These are phyloP conservation scores for Drosera capensis DNA, from an alignment of 148 eudicot species.

Conservation along the genomic window DNA sequence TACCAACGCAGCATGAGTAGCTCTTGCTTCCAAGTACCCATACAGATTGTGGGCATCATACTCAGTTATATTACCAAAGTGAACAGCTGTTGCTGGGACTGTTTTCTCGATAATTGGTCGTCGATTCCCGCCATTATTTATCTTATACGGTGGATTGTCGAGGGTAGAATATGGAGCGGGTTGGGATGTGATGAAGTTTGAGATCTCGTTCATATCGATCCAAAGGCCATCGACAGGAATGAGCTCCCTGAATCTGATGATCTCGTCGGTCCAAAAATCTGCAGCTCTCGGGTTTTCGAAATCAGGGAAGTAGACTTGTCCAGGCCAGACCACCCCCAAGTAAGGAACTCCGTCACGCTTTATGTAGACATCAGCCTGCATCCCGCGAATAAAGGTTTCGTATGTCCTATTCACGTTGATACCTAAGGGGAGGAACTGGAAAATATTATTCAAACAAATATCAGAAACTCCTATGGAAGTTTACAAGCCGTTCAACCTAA, in stretches of 20 bases:
- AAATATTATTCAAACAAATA: background rate
- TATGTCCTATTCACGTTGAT: slow-evolving; percentile 26
- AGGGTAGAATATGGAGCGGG: slow-evolving; percentile 19
- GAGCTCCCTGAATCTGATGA: slow-evolving; percentile 16
- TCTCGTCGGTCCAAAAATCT: slow-evolving; percentile 30
- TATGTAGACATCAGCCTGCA: slow-evolving; percentile 26
- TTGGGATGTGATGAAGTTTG: slow-evolving; percentile 15
- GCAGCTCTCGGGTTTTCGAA: slow-evolving; percentile 25
- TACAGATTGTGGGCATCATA: slow-evolving; percentile 39
- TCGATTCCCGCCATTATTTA: slow-evolving; percentile 22
- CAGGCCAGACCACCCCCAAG: slow-evolving; percentile 41
- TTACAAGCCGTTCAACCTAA: background rate
- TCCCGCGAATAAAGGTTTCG: slow-evolving; percentile 24
- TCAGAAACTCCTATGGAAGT: background rate
- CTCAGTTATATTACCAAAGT: slow-evolving; percentile 23
- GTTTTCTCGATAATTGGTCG: slow-evolving; percentile 20
- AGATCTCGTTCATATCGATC: slow-evolving; percentile 36
- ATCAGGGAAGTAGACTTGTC: slow-evolving; percentile 35
- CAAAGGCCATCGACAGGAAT: slow-evolving; percentile 25
- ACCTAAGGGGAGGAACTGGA: slow-evolving; percentile 10
- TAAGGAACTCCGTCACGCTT: slow-evolving; percentile 29
- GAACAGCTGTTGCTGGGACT: slow-evolving; percentile 32
- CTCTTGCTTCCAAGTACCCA: slow-evolving; percentile 35
- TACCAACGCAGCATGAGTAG: slow-evolving; percentile 26
- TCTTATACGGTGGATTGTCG: slow-evolving; percentile 39